Conservation (phyloP, 202 grass and related monocot species). For the Carex sylvatica region DNA sequence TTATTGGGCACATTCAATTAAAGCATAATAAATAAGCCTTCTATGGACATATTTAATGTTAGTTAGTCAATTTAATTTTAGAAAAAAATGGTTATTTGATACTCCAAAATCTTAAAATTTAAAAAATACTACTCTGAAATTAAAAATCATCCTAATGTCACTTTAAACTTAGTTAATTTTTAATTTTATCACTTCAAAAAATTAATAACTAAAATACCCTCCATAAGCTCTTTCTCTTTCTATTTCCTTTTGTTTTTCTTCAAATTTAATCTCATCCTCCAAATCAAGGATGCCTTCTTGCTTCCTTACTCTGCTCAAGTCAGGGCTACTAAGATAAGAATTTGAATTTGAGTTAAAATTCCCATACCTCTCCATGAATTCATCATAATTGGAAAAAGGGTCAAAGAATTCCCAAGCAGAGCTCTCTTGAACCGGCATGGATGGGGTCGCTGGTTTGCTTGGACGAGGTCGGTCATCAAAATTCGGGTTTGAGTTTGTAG, state of each 20-base stretch:
- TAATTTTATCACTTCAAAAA: too few relatives aligned
- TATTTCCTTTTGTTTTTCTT: slow-evolving; percentile 26
- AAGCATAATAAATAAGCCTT: too few relatives aligned
- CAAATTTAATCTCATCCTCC: slow-evolving; percentile 63
- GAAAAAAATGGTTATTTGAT: too few relatives aligned
- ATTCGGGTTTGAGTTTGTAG: slow-evolving; percentile 19
- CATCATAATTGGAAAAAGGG: slow-evolving; percentile 58
- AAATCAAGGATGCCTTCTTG: slow-evolving; percentile 90
- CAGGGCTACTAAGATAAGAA: slow-evolving; percentile 46
- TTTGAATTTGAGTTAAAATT: slow-evolving; percentile 21
- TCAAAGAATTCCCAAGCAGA: slow-evolving; percentile 76
- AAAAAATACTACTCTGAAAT: too few relatives aligned
- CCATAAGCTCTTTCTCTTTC: background rate
- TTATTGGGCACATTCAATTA: too few relatives aligned
- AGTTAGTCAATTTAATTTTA: too few relatives aligned
- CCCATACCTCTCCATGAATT: slow-evolving; percentile 36
- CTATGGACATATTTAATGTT: too few relatives aligned
- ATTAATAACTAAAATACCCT: too few relatives aligned
- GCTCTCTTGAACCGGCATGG: slow-evolving; percentile 30
- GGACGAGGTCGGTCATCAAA: slow-evolving; percentile 22
- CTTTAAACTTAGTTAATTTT: too few relatives aligned
- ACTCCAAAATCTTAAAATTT: too few relatives aligned
- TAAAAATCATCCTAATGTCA: too few relatives aligned
- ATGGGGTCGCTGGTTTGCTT: slow-evolving; percentile 39
- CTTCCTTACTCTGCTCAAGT: slow-evolving; percentile 52